phyloP scores from a whole-genome alignment of 2,329 filamentous ascomycete species.

The Fusarium sp. region DNA sequence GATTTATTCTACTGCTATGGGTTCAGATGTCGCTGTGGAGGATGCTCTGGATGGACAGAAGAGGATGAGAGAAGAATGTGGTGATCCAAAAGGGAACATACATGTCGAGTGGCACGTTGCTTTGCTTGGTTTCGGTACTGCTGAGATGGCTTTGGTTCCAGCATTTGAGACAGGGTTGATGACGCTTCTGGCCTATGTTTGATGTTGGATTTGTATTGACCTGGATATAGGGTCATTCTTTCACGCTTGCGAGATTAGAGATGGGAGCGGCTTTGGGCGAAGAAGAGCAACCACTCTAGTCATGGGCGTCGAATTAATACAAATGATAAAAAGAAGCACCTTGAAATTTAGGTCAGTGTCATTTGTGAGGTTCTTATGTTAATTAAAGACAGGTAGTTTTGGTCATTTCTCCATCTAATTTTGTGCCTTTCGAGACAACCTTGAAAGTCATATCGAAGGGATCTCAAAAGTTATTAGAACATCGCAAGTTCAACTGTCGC shows the following conservation, averaged over 20 bases:
- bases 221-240: not conserved
- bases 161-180: not conserved
- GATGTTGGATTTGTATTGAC: not conserved
- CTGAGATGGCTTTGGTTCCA: not conserved
- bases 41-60: slow-evolving; percentile 47
- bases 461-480: not conserved
- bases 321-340: not conserved
- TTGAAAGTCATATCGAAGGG: not conserved
- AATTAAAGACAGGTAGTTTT: not conserved
- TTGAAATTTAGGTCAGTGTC: not conserved
- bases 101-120: not conserved
- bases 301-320: not conserved
- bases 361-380: not conserved
- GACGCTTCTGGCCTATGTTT: not conserved
- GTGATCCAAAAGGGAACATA: slow-evolving; percentile 2
- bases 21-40: slow-evolving; percentile 61
- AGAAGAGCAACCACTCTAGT: not conserved
- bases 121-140: not conserved
- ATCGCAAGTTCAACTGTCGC: not conserved
- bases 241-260: not conserved
- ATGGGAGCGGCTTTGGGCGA: not conserved
- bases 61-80: slow-evolving; percentile 21
- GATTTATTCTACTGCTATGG: slow-evolving; percentile 57
- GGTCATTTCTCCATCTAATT: not conserved
- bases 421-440: not conserved